Base-by-base conservation (phyloP, 192 early-diverging fungal genomes). In the Polychytrium aggregatum region DNA sequence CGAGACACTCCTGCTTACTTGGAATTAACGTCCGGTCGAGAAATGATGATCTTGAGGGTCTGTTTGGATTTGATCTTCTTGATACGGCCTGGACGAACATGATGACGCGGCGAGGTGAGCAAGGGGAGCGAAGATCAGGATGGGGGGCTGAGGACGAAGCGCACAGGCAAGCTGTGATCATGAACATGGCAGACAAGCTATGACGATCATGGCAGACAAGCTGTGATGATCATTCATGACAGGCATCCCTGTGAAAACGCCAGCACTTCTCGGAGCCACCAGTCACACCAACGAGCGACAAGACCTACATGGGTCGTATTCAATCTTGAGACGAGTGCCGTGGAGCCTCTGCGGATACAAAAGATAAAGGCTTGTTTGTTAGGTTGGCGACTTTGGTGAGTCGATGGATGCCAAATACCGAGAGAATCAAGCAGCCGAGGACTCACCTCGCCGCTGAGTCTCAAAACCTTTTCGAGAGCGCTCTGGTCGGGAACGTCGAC, bases 391-490 rank as follows among this genome's bases (percentile, higher is more conserved):
- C n/a, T n/a, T n/a, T n/a, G n/a, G n/a, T n/a, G n/a, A n/a, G n/a
- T n/a, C n/a, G n/a, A n/a, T n/a, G n/a, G n/a, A n/a, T n/a, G n/a
- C n/a, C n/a, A n/a, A n/a, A n/a, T n/a, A n/a, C n/a, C n/a, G n/a
- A n/a, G n/a, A n/a, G n/a, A n/a, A n/a, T n/a, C 18, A 18, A 8
- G n/a, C 8, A 13, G n/a, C 41, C 20, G 41, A n/a, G 8, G 7
- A 18, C 41, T 9, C 24, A 42, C 41, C 41, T 42, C 41, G 8
- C 41, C 41, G 22, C 41, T 42, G n/a, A 42, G 18, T 20, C 24
- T 42, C 41, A 42, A 42, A 7, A 20, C 41, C 18, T 42, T 42
- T 9, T 42, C 41, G n/a, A 42, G 20, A 7, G 41, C 41, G 20
- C 8, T 7, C 20, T 42, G 41, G 22, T 42, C 41, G 10, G 8